A percentile compares a stretch with the other conserved stretches of the same genome.
These are phyloP conservation scores for Kuraishia molischiana DNA, from an alignment of 805 yeast species.

Conservation along the genomic window DNA sequence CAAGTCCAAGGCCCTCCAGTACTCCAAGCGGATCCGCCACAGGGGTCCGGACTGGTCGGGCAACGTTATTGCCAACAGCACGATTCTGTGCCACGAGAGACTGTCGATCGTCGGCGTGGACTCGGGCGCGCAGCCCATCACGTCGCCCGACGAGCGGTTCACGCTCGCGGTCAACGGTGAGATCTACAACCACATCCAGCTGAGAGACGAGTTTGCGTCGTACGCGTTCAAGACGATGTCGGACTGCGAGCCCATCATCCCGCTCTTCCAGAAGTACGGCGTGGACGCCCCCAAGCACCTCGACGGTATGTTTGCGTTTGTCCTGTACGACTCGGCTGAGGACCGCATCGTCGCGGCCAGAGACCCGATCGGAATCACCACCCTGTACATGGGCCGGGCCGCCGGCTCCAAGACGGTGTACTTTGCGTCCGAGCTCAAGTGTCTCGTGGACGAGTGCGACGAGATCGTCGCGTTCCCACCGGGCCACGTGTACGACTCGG, in stretches of 20 bases:
- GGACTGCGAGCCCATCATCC: slow-evolving; percentile 98
- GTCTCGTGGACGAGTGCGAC: slow-evolving; percentile 92
- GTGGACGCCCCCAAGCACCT: slow-evolving; percentile 84
- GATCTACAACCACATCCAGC: slow-evolving; percentile 89
- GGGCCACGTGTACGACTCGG: slow-evolving; percentile 93
- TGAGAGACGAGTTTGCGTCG: slow-evolving; percentile 66
- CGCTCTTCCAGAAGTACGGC: slow-evolving; percentile 79
- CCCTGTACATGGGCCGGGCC: slow-evolving; percentile 89
- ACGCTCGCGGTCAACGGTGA: slow-evolving; percentile 92
- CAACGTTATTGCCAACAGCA: slow-evolving; percentile 65
- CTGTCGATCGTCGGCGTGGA: slow-evolving; percentile 95
- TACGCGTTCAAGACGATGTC: slow-evolving; percentile 78
- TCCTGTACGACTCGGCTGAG: slow-evolving; percentile 68
- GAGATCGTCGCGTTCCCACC: slow-evolving; percentile 93
- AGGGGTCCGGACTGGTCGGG: slow-evolving; percentile 99
- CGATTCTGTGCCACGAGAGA: slow-evolving; percentile 91
- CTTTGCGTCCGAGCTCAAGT: slow-evolving; percentile 93
- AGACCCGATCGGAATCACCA: slow-evolving; percentile 97
- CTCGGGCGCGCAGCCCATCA: slow-evolving; percentile 97
- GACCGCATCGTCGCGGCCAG: slow-evolving; percentile 95
- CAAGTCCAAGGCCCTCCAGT: slow-evolving; percentile 82
- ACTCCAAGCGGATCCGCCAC: slow-evolving; percentile 90
- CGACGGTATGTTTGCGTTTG: slow-evolving; percentile 99
- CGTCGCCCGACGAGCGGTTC: slow-evolving; percentile 64
- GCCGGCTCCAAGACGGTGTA: slow-evolving; percentile 64